Percentiles rank a stretch among this genome's conserved stretches.
phyloP scores from a whole-genome alignment of 176 grass and related monocot species.

The Hsuehochloa calcarea region DNA sequence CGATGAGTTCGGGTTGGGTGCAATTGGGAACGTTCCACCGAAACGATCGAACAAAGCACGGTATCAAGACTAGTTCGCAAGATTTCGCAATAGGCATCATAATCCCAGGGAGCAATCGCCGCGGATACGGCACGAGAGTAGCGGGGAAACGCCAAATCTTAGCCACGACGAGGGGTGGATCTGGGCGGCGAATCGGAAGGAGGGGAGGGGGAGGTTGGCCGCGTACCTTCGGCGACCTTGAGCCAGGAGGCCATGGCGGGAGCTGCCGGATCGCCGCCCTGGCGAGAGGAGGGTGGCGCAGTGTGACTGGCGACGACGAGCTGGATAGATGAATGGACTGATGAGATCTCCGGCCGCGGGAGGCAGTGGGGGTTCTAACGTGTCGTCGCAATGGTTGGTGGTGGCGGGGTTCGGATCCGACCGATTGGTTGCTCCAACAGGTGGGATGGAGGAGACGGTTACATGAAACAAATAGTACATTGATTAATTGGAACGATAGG shows the following conservation, averaged over 20 bases:
- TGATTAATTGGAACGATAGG: too few relatives aligned
- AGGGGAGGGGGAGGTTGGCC: not conserved
- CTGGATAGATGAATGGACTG: conserved; percentile 25
- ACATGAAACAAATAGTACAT: too few relatives aligned
- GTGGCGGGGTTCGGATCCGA: conserved; percentile 22
- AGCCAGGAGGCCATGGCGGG: conserved; percentile 93
- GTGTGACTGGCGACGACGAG: conserved; percentile 30
- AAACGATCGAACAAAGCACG: conserved; percentile 26
- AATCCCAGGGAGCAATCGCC: not conserved
- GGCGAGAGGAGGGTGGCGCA: conserved; percentile 24
- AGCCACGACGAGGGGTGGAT: conserved; percentile 23
- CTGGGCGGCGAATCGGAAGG: conserved; percentile 28
- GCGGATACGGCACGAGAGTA: not conserved
- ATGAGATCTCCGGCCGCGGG: conserved; percentile 38
- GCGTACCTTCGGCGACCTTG: conserved; percentile 97
- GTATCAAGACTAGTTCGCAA: not conserved
- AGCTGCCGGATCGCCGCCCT: conserved; percentile 10
- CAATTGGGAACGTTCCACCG: not conserved
- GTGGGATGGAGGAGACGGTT: too few relatives aligned
- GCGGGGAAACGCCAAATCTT: conserved; percentile 1
- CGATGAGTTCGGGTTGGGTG: conserved; percentile 15
- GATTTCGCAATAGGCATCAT: not conserved
- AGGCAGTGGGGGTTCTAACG: conserved; percentile 9
- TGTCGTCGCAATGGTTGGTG: conserved; percentile 22
- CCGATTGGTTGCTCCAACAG: not conserved